A percentile compares a stretch with the other conserved stretches of the same genome.
phyloP scores from a whole-genome alignment of 805 yeast species.

The Candida corydali region DNA sequence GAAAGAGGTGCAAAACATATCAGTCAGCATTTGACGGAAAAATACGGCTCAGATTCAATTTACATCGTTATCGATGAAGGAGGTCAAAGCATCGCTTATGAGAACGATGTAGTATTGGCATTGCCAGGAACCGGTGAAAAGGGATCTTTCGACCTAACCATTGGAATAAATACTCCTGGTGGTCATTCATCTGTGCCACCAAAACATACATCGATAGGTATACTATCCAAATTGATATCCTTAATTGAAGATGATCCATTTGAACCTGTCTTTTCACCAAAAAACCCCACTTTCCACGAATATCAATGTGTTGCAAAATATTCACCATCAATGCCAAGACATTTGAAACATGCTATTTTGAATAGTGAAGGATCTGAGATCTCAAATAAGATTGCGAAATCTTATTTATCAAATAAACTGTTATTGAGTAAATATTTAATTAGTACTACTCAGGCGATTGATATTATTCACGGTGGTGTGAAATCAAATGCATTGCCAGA shows the following conservation, averaged over 20 bases:
- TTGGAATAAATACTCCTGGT: slow-evolving; percentile 58
- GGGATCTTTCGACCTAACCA: slow-evolving; percentile 42
- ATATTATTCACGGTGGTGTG: slow-evolving; percentile 34
- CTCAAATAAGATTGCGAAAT: slow-evolving; percentile 15
- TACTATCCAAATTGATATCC: slow-evolving; percentile 55
- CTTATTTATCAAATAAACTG: slow-evolving; percentile 22
- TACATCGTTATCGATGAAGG: slow-evolving; percentile 67
- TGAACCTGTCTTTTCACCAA: slow-evolving; percentile 39
- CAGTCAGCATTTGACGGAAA: slow-evolving; percentile 41
- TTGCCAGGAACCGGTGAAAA: slow-evolving; percentile 44
- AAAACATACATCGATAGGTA: slow-evolving; percentile 75
- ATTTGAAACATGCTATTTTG: slow-evolving; percentile 24
- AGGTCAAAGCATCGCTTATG: slow-evolving; percentile 37
- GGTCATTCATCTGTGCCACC: slow-evolving; percentile 85
- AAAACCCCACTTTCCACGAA: slow-evolving; percentile 57
- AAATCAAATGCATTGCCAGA: slow-evolving; percentile 41
- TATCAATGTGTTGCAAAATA: slow-evolving; percentile 63
- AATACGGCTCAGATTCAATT: slow-evolving; percentile 58
- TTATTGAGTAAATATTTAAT: slow-evolving; percentile 29
- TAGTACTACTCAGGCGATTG: slow-evolving; percentile 35
- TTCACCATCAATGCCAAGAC: slow-evolving; percentile 19
- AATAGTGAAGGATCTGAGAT: slow-evolving; percentile 33
- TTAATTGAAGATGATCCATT: slow-evolving; percentile 56
- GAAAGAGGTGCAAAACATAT: slow-evolving; percentile 55
- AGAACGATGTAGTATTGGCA: slow-evolving; percentile 56